Base-by-base conservation (phyloP, 768 basidiomycete genomes). In the Neoboletus brunneissimus region DNA sequence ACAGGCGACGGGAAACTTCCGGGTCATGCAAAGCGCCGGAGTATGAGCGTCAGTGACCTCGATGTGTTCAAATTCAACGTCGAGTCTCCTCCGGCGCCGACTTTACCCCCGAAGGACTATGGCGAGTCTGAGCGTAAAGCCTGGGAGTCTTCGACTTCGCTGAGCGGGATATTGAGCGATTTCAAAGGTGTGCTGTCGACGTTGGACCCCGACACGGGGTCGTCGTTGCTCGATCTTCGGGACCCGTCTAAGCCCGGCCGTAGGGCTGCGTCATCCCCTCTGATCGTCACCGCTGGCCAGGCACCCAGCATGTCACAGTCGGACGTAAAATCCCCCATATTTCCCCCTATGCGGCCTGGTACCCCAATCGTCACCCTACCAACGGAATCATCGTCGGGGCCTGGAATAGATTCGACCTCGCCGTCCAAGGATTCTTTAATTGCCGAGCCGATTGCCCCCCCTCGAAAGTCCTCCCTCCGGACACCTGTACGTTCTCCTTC, bases 181-280 rank as follows among this genome's bases (percentile, higher is more conserved):
- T 87, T 93, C 72, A 81, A 83, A 71, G 88, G 86, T 54, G 82
- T 87, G 71, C 76, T 91, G 54, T 81, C 81, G 59, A 81, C 85
- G 56, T 73, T 90, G 58, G 88, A 87, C 60, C 79, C 85, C 46
- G 74, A 78, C 35, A 75, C 78, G 45, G 71, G 72, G 40, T 68
- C 80, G 29, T 70, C 81, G 45, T 69, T 77, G 23, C 75, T 91
- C 54, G 86, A 85, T 67, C 80, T 91, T 44, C 78, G 74, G 57
- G 86, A 89, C 68, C 87, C 87, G 8, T 82, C 83, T 11, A 81
- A 80, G 5, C 80, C 87, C 51, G 71, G 77, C 38, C 79, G 81
- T 57, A 79, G 79, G 55, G 58, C 67, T 57, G 68, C 69, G 13
- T 66, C 67, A 56, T 57, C 65, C 51, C 75, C 77, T 49, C 63